Percentiles rank a stretch among this genome's conserved stretches.
Evolutionary conservation across 1,284 basidiomycete species (phyloP).

Genomic region (Neonothopanus nambi): DNA sequence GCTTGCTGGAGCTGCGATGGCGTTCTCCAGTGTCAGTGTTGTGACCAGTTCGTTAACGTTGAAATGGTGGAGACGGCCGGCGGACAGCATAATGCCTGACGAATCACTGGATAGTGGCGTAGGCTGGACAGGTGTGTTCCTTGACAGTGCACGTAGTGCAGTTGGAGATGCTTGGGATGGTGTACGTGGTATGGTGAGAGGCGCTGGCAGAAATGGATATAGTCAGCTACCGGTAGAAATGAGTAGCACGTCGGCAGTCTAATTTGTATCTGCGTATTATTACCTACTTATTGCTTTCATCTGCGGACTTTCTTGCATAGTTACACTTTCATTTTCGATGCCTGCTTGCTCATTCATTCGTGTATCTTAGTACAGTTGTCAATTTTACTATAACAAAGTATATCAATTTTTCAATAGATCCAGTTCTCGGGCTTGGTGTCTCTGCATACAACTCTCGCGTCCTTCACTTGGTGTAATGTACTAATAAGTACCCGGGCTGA

Average conservation of each 20-base stretch:
- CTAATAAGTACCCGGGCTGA: constrained; percentile 2
- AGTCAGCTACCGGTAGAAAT: constrained; percentile 73
- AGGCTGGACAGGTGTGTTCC: constrained; percentile 44
- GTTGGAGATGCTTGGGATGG: constrained; percentile 44
- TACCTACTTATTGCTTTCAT: neutral
- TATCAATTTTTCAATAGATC: too few relatives aligned
- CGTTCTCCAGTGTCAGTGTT: constrained; percentile 95
- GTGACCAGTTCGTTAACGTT: constrained; percentile 88
- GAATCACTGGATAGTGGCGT: constrained; percentile 38
- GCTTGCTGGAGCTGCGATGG: constrained; percentile 98
- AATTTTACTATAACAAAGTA: too few relatives aligned
- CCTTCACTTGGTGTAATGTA: too few relatives aligned
- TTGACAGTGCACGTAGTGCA: constrained; percentile 44
- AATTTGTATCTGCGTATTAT: neutral
- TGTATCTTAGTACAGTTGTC: too few relatives aligned
- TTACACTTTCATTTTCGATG: too few relatives aligned
- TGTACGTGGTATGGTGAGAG: constrained; percentile 43
- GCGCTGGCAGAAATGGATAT: constrained; percentile 51
- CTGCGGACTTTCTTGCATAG: neutral
- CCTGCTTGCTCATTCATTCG: too few relatives aligned
- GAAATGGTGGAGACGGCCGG: constrained; percentile 82
- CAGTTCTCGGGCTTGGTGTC: too few relatives aligned
- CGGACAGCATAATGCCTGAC: constrained; percentile 66
- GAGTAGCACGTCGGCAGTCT: constrained; percentile 26
- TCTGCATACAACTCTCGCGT: too few relatives aligned